Percentiles rank a stretch among this genome's conserved stretches.
Conservation (phyloP, 768 basidiomycete genomes). For the Macrolepiota fuliginosa region DNA sequence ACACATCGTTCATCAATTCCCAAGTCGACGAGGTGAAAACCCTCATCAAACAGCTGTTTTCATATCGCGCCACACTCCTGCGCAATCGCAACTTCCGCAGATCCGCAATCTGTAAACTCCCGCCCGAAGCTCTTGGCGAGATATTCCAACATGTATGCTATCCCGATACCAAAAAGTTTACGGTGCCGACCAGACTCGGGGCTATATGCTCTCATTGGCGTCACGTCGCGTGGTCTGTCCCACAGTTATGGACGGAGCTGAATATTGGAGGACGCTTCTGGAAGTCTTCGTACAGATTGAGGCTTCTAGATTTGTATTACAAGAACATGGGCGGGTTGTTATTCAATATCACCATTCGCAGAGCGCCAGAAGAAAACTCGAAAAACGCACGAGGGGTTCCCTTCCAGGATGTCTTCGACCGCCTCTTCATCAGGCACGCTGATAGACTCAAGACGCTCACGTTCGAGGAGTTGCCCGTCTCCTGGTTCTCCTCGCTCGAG, state of each 20-base stretch:
- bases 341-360: not conserved
- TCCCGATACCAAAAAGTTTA: not conserved
- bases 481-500: not conserved
- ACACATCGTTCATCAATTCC: not conserved
- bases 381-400: not conserved
- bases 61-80: not conserved
- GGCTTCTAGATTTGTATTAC: not conserved
- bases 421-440: not conserved
- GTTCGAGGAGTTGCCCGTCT: not conserved
- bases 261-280: not conserved
- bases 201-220: not conserved
- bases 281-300: not conserved
- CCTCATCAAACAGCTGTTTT: not conserved
- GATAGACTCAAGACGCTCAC: not conserved
- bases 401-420: not conserved
- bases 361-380: not conserved
- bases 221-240: not conserved
- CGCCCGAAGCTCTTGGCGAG: not conserved
- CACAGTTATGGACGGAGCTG: not conserved
- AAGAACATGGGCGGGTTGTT: conserved; percentile 1
- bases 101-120: not conserved
- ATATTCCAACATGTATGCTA: not conserved
- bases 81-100: not conserved
- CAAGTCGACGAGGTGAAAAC: not conserved
- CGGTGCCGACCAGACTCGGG: not conserved